Percentiles rank a stretch among this genome's conserved stretches.
phyloP scores from a whole-genome alignment of 148 eudicot genomes.

The Salicornia ramosissima region DNA sequence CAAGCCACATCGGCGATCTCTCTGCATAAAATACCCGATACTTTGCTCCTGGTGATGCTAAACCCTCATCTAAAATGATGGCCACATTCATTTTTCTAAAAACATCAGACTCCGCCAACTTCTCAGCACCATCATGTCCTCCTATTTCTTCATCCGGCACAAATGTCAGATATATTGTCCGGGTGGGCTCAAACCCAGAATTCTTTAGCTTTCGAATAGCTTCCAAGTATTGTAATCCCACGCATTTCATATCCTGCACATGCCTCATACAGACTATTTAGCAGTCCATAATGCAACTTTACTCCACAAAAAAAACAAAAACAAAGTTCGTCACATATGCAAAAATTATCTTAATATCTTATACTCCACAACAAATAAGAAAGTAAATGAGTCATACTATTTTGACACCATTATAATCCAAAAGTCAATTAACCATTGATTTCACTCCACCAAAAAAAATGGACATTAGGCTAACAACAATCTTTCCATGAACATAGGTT shows the following conservation, averaged over 20 bases:
- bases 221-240: slow-evolving; percentile 88
- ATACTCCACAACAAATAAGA: not conserved
- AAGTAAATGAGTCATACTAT: not conserved
- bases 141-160: slow-evolving; percentile 99
- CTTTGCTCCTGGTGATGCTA: slow-evolving; percentile 68
- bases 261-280: not conserved
- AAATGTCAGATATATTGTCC: slow-evolving; percentile 77
- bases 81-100: slow-evolving; percentile 81
- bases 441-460: too few species aligned
- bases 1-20: slow-evolving; percentile 88
- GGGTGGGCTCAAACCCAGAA: slow-evolving; percentile 66
- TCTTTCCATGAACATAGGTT: too few species aligned
- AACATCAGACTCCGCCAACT: slow-evolving; percentile 57
- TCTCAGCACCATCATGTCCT: slow-evolving; percentile 85
- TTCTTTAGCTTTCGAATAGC: slow-evolving; percentile 71
- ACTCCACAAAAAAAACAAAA: not conserved
- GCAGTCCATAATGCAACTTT: not conserved
- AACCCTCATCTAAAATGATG: slow-evolving; percentile 81
- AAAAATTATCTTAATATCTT: not conserved
- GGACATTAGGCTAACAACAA: too few species aligned
- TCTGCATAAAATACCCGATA: slow-evolving; percentile 78
- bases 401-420: not conserved
- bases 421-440: not conserved
- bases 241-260: slow-evolving; percentile 89
- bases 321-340: too few species aligned